Evolutionary conservation across 768 basidiomycete species (phyloP), one percentile per base, ranked within the genome.

Genomic region (Cyclocybe cylindracea): DNA sequence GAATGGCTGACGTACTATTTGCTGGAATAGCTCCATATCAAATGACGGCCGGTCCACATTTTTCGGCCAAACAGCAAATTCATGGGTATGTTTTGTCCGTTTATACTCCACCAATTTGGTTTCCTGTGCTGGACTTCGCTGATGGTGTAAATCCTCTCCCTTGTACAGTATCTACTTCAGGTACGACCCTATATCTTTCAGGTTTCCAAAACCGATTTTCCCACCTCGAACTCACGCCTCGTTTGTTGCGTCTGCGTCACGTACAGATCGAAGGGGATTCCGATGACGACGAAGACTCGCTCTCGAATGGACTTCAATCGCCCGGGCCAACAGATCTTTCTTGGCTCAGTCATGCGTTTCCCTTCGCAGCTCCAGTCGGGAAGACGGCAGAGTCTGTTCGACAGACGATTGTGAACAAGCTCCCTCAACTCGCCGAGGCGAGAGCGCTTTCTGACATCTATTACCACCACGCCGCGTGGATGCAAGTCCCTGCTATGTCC

Each of bases 401-500:
- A 19, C 65, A 57, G 36, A 70, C 72, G 18, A 72, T 86, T 10
- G 59, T 80, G 44, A 68, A 65, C 38, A 70, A 72, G 42, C 68
- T 87, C 10, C 86, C 86, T 10, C 66, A 62, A 14, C 57, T 61
- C 19, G 51, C 61, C 10, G 53, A 58, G n/a, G 78, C 79, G 4
- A 63, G 63, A 58, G 66, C 60, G 35, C 68, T 83, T 36, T 71
- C 73, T 47, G 71, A 78, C 39, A 72, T 78, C 34, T 88, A 88
- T 66, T 88, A 76, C 66, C 77, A 77, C 58, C 82, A 87, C 64
- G 85, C 82, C 45, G 84, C 83, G 43, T 88, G 85, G 85, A 84
- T 87, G 86, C 85, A 63, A 56, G 85, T 74, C 49, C 38, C 5
- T n/a, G 31, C 33, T 34, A 14, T 18, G 16, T 48, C 14, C 19